Conservation (phyloP, 768 basidiomycete species). For the Royoungia palumana region DNA sequence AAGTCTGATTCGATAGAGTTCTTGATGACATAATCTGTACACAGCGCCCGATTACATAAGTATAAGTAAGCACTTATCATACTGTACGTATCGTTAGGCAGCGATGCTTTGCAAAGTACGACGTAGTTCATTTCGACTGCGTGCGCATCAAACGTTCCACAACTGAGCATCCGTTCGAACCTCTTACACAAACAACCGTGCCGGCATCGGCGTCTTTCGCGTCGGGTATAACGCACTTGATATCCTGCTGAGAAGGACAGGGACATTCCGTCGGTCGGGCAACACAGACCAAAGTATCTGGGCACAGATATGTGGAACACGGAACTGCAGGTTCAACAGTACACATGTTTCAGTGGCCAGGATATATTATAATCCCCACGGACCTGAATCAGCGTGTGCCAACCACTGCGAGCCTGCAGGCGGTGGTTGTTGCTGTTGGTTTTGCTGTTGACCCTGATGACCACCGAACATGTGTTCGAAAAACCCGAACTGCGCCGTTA, state of each 20-base stretch:
- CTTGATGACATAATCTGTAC: conserved; percentile 19
- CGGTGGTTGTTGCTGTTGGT: conserved; percentile 42
- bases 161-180: conserved; percentile 56
- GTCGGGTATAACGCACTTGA: conserved; percentile 75
- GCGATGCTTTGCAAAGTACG: too few relatives aligned
- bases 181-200: conserved; percentile 70
- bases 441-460: conserved; percentile 48
- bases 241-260: conserved; percentile 71
- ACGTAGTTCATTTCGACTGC: conserved; percentile 10
- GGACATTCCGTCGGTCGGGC: conserved; percentile 57
- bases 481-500: conserved; percentile 69
- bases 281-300: conserved; percentile 67
- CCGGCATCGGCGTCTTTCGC: conserved; percentile 45
- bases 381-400: conserved; percentile 63
- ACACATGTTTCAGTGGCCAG: neutral
- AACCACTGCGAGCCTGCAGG: conserved; percentile 59
- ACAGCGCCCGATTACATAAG: too few relatives aligned
- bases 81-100: too few relatives aligned
- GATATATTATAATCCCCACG: conserved; percentile 14
- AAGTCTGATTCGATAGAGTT: neutral
- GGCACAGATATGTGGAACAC: conserved; percentile 75
- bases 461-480: conserved; percentile 74
- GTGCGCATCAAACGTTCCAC: conserved; percentile 48
- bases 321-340: conserved; percentile 44
- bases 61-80: too few relatives aligned